These are phyloP conservation scores for Pichia rugopelliculosa DNA, from an alignment of 805 yeast genomes.

Conservation along the genomic window DNA sequence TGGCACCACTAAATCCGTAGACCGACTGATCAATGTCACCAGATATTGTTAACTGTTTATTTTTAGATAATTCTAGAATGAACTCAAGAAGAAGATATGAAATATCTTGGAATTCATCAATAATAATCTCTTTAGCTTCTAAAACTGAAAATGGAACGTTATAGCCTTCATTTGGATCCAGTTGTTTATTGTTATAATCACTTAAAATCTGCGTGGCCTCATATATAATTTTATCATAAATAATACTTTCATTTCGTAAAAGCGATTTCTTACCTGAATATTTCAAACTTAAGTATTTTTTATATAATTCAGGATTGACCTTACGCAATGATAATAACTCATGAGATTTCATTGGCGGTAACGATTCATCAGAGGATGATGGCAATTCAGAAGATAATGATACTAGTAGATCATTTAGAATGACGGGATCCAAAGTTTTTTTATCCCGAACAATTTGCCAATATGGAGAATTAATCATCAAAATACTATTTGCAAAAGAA, in stretches of 20 bases:
- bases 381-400: background rate
- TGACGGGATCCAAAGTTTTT: conserved; percentile 9
- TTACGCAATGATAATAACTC: background rate
- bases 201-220: conserved; percentile 10
- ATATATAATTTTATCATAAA: conserved; percentile 11
- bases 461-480: conserved; percentile 31
- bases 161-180: background rate
- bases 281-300: background rate
- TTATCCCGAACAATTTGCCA: conserved; percentile 45
- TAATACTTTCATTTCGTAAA: background rate
- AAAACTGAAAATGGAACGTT: background rate
- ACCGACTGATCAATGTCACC: conserved; percentile 71
- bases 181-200: background rate
- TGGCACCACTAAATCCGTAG: conserved; percentile 57
- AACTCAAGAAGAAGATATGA: conserved; percentile 43
- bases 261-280: background rate
- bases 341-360: background rate
- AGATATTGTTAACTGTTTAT: conserved; percentile 54
- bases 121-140: conserved; percentile 26
- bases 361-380: background rate
- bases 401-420: conserved; percentile 1
- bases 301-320: conserved; percentile 1
- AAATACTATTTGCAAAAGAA: conserved; percentile 46
- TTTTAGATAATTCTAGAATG: conserved; percentile 30
- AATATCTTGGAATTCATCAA: conserved; percentile 74